Conservation (phyloP, 1,284 basidiomycete genomes). For the Puccinia hordei region DNA sequence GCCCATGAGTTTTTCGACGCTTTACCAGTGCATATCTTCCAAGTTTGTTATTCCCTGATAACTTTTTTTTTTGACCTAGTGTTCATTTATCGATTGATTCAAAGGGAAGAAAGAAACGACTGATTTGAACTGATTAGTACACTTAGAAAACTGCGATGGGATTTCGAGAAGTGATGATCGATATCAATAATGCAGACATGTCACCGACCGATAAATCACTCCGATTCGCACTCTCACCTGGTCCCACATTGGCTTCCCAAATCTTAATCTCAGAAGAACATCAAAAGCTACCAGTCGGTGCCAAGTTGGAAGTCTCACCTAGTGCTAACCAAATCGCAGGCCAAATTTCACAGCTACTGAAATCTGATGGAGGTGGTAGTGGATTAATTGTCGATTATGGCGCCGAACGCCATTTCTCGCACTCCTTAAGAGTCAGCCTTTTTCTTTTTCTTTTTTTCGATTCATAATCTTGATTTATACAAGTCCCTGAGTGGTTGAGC, state of each 20-base stretch:
- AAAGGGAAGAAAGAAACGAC: background rate
- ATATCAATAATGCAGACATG: constrained; percentile 58
- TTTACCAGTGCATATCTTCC: constrained; percentile 84
- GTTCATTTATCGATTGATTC: background rate
- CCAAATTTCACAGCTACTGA: constrained; percentile 69
- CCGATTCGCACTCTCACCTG: constrained; percentile 70
- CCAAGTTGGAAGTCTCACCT: constrained; percentile 76
- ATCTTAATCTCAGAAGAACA: constrained; percentile 64
- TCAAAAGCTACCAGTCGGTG: constrained; percentile 66
- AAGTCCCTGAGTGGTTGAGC: background rate
- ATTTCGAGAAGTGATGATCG: constrained; percentile 84
- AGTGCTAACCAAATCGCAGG: constrained; percentile 70
- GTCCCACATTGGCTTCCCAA: constrained; percentile 68
- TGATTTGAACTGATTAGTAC: constrained; percentile 14
- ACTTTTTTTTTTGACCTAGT: background rate
- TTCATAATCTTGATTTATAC: background rate
- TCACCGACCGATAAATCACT: constrained; percentile 60
- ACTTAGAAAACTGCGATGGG: constrained; percentile 63
- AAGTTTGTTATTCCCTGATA: constrained; percentile 63
- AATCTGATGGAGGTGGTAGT: constrained; percentile 66
- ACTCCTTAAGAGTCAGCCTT: constrained; percentile 72
- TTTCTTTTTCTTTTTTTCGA: constrained; percentile 7
- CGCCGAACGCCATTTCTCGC: constrained; percentile 69
- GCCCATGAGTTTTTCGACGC: constrained; percentile 99
- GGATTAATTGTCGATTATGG: constrained; percentile 92